Evolutionary conservation across 106 monocot species (phyloP).

Genomic region (Acorus gramineus): DNA sequence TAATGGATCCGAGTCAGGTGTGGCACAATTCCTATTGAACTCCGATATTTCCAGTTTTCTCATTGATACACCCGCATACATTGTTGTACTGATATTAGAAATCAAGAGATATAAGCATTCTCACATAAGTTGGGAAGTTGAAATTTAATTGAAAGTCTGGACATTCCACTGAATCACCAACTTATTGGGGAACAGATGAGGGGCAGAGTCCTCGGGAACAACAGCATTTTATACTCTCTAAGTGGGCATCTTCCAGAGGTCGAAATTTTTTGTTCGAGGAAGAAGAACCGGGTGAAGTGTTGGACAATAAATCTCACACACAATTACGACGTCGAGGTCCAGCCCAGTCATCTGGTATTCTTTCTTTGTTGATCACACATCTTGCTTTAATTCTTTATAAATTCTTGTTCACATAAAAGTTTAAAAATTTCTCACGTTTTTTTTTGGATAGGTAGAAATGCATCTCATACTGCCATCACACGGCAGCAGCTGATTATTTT

Average conservation of each 20-base stretch:
- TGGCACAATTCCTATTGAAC: not conserved
- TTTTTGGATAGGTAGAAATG: not conserved
- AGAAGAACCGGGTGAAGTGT: conserved; percentile 1
- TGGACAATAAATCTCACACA: conserved; percentile 16
- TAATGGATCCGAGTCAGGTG: conserved; percentile 19
- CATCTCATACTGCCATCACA: too few species aligned
- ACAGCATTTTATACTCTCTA: conserved; percentile 44
- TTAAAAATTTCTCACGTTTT: not conserved
- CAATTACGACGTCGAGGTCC: conserved; percentile 32
- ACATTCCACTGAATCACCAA: too few species aligned
- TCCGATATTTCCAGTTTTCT: not conserved
- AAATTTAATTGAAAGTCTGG: too few species aligned
- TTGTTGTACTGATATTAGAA: too few species aligned
- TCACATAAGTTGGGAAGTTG: not conserved
- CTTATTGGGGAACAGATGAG: too few species aligned
- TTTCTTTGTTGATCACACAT: not conserved
- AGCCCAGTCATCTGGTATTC: conserved; percentile 20
- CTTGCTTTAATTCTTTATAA: not conserved
- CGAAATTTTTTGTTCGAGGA: conserved; percentile 8
- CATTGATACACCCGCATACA: not conserved
- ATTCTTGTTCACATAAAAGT: not conserved
- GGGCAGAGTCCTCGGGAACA: conserved; percentile 9
- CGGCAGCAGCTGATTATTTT: not conserved
- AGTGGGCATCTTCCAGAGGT: conserved; percentile 36
- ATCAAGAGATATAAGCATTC: not conserved